Evolutionary conservation across 2,329 filamentous ascomycete genomes (phyloP).

Genomic region (Westerdykella aurantiaca): DNA sequence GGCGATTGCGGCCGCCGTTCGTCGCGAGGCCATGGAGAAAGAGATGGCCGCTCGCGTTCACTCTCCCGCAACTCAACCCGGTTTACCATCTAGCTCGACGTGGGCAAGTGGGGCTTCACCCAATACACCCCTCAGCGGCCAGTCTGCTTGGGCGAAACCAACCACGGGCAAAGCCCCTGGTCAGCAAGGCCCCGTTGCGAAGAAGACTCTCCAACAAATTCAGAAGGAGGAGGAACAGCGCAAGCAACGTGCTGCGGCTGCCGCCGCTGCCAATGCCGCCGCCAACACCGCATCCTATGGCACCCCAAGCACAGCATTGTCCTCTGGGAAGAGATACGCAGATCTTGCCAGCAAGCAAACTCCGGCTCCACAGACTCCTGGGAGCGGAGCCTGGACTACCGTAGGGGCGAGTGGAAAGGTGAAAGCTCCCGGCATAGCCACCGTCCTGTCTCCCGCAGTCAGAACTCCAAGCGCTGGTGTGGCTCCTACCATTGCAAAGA

Average conservation of each 20-base stretch:
- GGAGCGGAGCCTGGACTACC: slow-evolving; percentile 75
- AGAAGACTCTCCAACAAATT: slow-evolving; percentile 93
- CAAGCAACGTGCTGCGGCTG: slow-evolving; percentile 66
- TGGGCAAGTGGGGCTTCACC: slow-evolving; percentile 76
- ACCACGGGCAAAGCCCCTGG: slow-evolving; percentile 45
- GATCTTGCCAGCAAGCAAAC: slow-evolving; percentile 80
- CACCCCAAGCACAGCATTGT: slow-evolving; percentile 38
- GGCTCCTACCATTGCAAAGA: slow-evolving; percentile 42
- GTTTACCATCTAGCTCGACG: slow-evolving; percentile 79
- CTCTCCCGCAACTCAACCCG: slow-evolving; percentile 58
- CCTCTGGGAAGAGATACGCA: slow-evolving; percentile 78
- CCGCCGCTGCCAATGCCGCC: slow-evolving; percentile 43
- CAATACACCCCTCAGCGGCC: slow-evolving; percentile 49
- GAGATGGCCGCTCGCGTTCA: slow-evolving; percentile 63
- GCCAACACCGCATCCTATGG: slow-evolving; percentile 39
- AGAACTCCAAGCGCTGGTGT: slow-evolving; percentile 45
- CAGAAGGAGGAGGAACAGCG: slow-evolving; percentile 91
- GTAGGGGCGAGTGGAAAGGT: slow-evolving; percentile 91
- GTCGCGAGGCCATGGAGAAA: slow-evolving; percentile 73
- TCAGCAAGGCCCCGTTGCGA: slow-evolving; percentile 44
- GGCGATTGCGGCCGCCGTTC: slow-evolving; percentile 69
- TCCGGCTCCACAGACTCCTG: slow-evolving; percentile 39
- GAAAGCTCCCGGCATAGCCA: slow-evolving; percentile 63
- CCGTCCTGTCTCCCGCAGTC: slow-evolving; percentile 45
- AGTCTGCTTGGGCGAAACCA: slow-evolving; percentile 60